These are phyloP conservation scores for Chrysanthemum lavandulifolium DNA, from an alignment of 129 eudicot species.

Conservation along the genomic window DNA sequence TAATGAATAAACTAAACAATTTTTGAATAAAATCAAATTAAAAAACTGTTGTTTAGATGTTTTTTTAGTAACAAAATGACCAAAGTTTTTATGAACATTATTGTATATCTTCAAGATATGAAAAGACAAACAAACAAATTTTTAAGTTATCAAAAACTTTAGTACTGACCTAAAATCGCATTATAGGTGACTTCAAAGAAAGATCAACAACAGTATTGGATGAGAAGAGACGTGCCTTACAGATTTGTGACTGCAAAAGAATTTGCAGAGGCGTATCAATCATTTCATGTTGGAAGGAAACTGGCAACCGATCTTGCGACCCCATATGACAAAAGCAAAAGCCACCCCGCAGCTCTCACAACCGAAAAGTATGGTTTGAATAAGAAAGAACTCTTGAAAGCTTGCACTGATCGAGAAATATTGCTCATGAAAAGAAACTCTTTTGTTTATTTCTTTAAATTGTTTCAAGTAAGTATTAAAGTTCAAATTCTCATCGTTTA, in stretches of 20 bases:
- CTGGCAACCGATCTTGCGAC: slow-evolving; percentile 36
- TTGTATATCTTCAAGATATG: no score
- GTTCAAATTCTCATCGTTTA: background rate
- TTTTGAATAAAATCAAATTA: no score
- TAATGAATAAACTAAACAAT: no score
- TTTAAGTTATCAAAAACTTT: background rate
- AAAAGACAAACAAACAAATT: no score
- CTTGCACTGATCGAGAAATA: slow-evolving; percentile 49
- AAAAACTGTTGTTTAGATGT: no score
- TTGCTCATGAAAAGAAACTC: slow-evolving; percentile 72
- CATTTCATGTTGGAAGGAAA: slow-evolving; percentile 49
- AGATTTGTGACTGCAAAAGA: slow-evolving; percentile 51
- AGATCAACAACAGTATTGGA: slow-evolving; percentile 75
- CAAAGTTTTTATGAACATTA: no score
- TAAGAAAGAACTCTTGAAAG: slow-evolving; percentile 55
- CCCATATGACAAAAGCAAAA: slow-evolving; percentile 52
- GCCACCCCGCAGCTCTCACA: slow-evolving; percentile 76
- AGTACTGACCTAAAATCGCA: background rate
- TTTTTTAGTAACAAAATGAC: no score
- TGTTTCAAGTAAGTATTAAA: slow-evolving; percentile 45
- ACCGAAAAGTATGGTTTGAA: slow-evolving; percentile 49
- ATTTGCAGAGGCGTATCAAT: slow-evolving; percentile 60
- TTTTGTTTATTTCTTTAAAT: slow-evolving; percentile 46
- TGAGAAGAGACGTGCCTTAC: slow-evolving; percentile 42
- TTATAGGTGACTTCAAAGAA: slow-evolving; percentile 72